Evolutionary conservation across 2,329 filamentous ascomycete genomes (phyloP).

Genomic region (Monosporascus ibericus): DNA sequence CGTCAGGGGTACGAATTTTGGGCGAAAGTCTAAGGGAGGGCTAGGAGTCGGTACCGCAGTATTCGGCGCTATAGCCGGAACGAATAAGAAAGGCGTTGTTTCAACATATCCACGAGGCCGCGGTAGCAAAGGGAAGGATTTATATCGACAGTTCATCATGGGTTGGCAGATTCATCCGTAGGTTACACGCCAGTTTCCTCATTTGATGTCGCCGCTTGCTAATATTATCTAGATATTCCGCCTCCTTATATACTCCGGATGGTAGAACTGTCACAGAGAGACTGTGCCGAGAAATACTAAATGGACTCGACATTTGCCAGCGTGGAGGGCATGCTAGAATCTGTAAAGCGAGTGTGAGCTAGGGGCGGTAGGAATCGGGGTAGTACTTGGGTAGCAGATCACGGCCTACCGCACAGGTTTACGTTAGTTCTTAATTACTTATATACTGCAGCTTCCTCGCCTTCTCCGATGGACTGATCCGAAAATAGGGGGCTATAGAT

Average conservation of each 20-base stretch:
- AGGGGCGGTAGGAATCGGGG: too few species aligned
- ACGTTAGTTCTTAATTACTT: too few species aligned
- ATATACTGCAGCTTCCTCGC: too few species aligned
- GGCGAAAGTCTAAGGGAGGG: conserved; percentile 23
- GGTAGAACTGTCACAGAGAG: background rate
- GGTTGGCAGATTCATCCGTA: conserved; percentile 40
- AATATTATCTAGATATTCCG: background rate
- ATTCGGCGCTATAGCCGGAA: background rate
- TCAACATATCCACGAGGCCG: conserved; percentile 41
- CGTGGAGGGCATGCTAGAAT: background rate
- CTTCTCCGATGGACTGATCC: too few species aligned
- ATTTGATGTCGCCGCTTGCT: background rate
- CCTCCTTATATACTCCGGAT: background rate
- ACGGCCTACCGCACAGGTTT: too few species aligned
- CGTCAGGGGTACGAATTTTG: conserved; percentile 35
- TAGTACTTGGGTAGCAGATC: too few species aligned
- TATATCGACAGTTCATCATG: conserved; percentile 45
- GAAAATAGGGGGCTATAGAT: too few species aligned
- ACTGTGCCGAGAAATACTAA: background rate
- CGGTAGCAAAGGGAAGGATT: conserved; percentile 39
- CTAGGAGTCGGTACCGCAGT: conserved; percentile 17
- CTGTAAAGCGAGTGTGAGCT: background rate
- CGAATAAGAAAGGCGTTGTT: conserved; percentile 29
- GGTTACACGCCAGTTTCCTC: conserved; percentile 15
- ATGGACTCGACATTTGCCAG: background rate